phyloP scores from a whole-genome alignment of 768 basidiomycete species.

The Lactarius tabidus region DNA sequence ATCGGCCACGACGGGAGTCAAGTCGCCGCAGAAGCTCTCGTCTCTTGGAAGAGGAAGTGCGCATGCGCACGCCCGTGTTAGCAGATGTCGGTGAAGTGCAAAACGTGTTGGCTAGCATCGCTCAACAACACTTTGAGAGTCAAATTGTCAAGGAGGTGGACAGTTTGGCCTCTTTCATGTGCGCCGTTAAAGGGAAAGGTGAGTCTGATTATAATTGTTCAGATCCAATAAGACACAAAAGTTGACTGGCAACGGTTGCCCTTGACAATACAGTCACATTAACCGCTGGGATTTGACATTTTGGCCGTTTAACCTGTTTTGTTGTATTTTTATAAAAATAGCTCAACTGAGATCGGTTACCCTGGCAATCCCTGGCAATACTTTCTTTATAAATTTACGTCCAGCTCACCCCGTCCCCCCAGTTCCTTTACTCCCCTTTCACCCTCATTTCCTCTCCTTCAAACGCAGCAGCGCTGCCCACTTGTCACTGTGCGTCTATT shows the following conservation, averaged over 20 bases:
- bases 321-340: neutral
- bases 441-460: conserved; percentile 26
- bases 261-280: neutral
- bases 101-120: conserved; percentile 59
- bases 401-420: neutral
- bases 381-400: conserved; percentile 1
- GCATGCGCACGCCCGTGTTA: conserved; percentile 57
- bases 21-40: conserved; percentile 67
- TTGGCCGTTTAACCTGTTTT: neutral
- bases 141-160: conserved; percentile 71
- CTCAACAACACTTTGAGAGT: conserved; percentile 69
- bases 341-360: neutral
- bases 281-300: too few relatives aligned
- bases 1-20: conserved; percentile 66
- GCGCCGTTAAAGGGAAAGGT: conserved; percentile 54
- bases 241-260: neutral
- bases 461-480: conserved; percentile 57
- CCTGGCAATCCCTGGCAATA: conserved; percentile 13
- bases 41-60: conserved; percentile 59
- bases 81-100: conserved; percentile 70
- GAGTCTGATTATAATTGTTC: conserved; percentile 8
- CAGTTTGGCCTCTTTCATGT: conserved; percentile 78
- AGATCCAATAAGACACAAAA: neutral
- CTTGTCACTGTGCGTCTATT: conserved; percentile 28
- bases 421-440: conserved; percentile 27